A percentile compares a stretch with the other conserved stretches of the same genome.
Evolutionary conservation across 176 grass and related monocot genomes (phyloP).

Genomic region (Triticum monococcum): DNA sequence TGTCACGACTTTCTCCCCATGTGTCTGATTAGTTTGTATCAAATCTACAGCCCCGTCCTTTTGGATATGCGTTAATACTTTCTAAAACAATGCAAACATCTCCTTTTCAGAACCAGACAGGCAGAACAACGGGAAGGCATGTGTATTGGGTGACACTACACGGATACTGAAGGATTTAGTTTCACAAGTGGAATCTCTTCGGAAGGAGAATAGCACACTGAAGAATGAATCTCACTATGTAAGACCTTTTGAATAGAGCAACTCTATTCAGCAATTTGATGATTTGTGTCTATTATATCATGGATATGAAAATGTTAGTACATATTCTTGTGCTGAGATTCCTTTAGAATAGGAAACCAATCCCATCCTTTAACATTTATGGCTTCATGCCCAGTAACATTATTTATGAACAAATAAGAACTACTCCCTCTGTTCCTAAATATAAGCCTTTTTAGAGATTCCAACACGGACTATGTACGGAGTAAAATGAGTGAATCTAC

Average conservation of each 20-base stretch:
- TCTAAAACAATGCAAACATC: background rate
- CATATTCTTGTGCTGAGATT: background rate
- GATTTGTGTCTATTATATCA: background rate
- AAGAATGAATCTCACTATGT: constrained; percentile 90
- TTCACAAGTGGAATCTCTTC: constrained; percentile 78
- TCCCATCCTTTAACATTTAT: background rate
- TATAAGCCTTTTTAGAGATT: no score
- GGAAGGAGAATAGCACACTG: constrained; percentile 71
- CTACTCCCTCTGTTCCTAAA: no score
- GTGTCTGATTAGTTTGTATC: background rate
- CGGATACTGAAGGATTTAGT: constrained; percentile 64
- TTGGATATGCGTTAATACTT: background rate
- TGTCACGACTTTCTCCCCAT: background rate
- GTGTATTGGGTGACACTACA: constrained; percentile 65
- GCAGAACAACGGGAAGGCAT: constrained; percentile 80
- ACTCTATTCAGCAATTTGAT: background rate
- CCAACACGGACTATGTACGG: no score
- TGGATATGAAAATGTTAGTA: background rate
- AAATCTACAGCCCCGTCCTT: background rate
- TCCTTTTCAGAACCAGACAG: constrained; percentile 70
- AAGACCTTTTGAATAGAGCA: constrained; percentile 30
- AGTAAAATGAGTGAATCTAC: no score
- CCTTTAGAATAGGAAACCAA: background rate
- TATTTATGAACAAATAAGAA: background rate
- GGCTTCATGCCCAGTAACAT: constrained; percentile 7